Percentiles rank a stretch among this genome's conserved stretches.
These are phyloP conservation scores for Kregervanrija pseudodelftensis DNA, from an alignment of 805 yeast species.

Conservation along the genomic window DNA sequence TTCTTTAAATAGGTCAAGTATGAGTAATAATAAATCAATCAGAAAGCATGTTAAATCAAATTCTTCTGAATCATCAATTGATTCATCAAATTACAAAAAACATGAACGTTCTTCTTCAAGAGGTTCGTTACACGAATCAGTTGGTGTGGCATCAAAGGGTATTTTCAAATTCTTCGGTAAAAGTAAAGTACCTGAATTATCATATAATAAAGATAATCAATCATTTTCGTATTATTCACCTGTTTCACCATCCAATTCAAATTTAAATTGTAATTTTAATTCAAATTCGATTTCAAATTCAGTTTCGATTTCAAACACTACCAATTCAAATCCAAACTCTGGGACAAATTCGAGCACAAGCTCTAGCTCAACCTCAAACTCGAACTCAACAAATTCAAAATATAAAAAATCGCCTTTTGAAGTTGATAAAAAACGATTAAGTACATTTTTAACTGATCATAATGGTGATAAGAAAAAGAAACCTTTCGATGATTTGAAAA, in stretches of 20 bases:
- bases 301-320: too few relatives aligned
- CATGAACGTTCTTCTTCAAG: conserved; percentile 23
- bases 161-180: conserved; percentile 27
- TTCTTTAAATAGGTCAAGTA: neutral
- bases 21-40: conserved; percentile 18
- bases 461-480: conserved; percentile 10
- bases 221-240: conserved; percentile 12
- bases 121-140: conserved; percentile 21
- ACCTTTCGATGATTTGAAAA: neutral
- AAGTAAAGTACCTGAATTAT: conserved; percentile 11
- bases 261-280: too few relatives aligned
- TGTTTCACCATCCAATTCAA: conserved; percentile 16
- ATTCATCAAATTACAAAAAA: conserved; percentile 6
- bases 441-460: conserved; percentile 11
- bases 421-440: conserved; percentile 13
- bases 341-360: too few relatives aligned
- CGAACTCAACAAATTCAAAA: conserved; percentile 8
- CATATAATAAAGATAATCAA: conserved; percentile 3
- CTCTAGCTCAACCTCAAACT: conserved; percentile 2
- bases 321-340: too few relatives aligned
- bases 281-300: too few relatives aligned
- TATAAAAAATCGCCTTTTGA: conserved; percentile 11
- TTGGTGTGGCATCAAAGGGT: conserved; percentile 23
- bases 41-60: conserved; percentile 59
- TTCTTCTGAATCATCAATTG: conserved; percentile 47